Evolutionary conservation across 257 asterid genomes (phyloP), one percentile per base, ranked within the genome.

Genomic region (Leptodermis oblonga): DNA sequence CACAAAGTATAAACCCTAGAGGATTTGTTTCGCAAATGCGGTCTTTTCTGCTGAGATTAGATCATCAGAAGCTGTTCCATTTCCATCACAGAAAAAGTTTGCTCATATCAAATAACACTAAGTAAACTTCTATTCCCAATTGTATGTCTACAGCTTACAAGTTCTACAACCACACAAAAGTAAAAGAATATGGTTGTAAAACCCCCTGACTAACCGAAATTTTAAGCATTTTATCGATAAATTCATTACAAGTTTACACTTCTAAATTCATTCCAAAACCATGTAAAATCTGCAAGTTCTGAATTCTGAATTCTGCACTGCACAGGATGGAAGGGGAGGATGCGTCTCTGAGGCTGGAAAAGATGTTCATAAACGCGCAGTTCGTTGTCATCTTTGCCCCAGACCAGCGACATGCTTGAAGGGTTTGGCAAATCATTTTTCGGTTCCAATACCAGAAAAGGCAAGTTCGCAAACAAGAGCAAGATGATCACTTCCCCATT

Each of bases 401-500:
- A 33, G 45, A 56, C 36, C 4, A 28, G 17, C 22, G 18, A 31
- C 25, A 31, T 31, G 43, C 43, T 59, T 7, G 65, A 61, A 18
- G 41, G 34, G 66, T 8, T 60, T 37, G 15, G 53, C 20, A 31
- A 22, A 12, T 62, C 68, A 76, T 63, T 56, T 63, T 78, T 67
- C 36, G 46, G 73, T 67, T 23, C 52, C 72, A 60, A 70, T 78
- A 68, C 73, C 81, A 48, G 74, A 79, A 72, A 90, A 90, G 39
- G 95, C 96, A 70, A 92, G 88, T 77, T 92, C 98, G 39, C 98
- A 86, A 61, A 80, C 98, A 73, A 92, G 83, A 64, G 97, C 95
- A 70, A 92, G 88, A 77, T 92, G 98, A 83, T 92, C 98, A 54
- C 98, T 92, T 42, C 92, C 92, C 96, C 95, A 92, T 76, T 79